Conservation (phyloP, 2,329 filamentous ascomycete genomes). For the Karstenula rhodostoma region DNA sequence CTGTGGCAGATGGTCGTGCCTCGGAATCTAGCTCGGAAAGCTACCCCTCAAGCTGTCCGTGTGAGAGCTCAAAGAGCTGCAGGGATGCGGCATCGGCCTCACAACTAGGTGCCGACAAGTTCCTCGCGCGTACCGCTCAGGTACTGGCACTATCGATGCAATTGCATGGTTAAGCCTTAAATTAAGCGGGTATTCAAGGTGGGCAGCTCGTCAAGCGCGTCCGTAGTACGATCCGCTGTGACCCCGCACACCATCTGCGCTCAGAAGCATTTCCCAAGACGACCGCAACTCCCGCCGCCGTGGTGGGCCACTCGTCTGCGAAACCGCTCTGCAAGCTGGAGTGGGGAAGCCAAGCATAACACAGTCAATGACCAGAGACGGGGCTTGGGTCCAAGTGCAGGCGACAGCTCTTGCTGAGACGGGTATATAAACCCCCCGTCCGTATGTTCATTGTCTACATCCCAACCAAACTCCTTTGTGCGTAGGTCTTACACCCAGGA, state of each 20-base stretch:
- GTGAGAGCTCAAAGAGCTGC: not conserved
- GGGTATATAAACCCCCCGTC: slow-evolving; percentile 42
- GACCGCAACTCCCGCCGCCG: slow-evolving; percentile 37
- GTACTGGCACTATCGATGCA: slow-evolving; percentile 26
- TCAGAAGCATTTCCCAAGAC: slow-evolving; percentile 44
- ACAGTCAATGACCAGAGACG: slow-evolving; percentile 32
- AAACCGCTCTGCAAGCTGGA: slow-evolving; percentile 33
- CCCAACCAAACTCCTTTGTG: slow-evolving; percentile 26
- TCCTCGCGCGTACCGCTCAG: slow-evolving; percentile 14
- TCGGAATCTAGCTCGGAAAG: slow-evolving; percentile 29
- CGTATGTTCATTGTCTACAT: slow-evolving; percentile 26
- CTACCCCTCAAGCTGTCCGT: slow-evolving; percentile 19
- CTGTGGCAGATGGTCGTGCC: not conserved
- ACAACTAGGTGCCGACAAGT: slow-evolving; percentile 10
- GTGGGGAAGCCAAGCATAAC: slow-evolving; percentile 44
- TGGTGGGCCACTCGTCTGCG: slow-evolving; percentile 32
- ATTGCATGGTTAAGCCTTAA: slow-evolving; percentile 17
- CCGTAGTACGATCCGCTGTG: slow-evolving; percentile 42
- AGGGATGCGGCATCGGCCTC: slow-evolving; percentile 4
- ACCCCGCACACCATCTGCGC: slow-evolving; percentile 47
- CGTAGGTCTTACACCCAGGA: slow-evolving; percentile 20
- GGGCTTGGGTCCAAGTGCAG: slow-evolving; percentile 26
- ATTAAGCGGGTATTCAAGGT: slow-evolving; percentile 23
- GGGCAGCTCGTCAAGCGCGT: slow-evolving; percentile 29
- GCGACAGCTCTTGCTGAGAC: slow-evolving; percentile 26